Evolutionary conservation across 495 filamentous ascomycete species (phyloP), one percentile per base, ranked within the genome.

Genomic region (Neohortaea acidophila): DNA sequence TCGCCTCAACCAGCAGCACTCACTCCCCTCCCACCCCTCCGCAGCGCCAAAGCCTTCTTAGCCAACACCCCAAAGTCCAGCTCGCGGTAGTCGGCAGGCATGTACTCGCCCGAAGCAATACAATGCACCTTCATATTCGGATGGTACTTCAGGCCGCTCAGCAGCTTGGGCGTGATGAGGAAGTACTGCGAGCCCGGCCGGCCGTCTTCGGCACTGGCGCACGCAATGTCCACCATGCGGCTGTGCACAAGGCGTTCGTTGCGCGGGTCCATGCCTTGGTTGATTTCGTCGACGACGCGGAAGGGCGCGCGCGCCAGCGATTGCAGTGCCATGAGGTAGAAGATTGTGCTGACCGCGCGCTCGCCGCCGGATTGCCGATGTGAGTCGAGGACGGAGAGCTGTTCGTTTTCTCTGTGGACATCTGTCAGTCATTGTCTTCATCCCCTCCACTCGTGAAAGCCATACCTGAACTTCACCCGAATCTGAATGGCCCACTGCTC

Each of bases 271-370:
- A 97, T 97, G 44, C 89, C 89, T 63, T 97, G 89, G 51, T 97
- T 97, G 63, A 97, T 97, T 60, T 97, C 89, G 61, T 97, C 89
- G 38, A 99, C 89, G 27, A 96, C 89, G 38, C 89, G 85, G 76
- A 99, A 99, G n/a, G 89, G 89, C 2, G 84, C 81, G 46, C 83
- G 82, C 2, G 89, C 86, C 48, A 96, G 76, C 13, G 81, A 80
- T 57, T 99, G 89, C 7, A 99, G 70, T 1, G 91, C 82, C 87
- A 99, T 96, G 44, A 99, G 82, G 59, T 94, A 99, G 70, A 94
- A 99, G 54, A 99, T 93, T 2, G 89, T 99, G 21, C 81, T 86
- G 22, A 99, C 89, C 19, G 89, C 84, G 26, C 91, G 78, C 62
- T 99, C 89, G 38, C 89, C 89, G 44, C 89, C 89, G 14, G 85